These are phyloP conservation scores for Colletotrichum sansevieriae DNA, from an alignment of 2,329 filamentous ascomycete species.

Conservation along the genomic window DNA sequence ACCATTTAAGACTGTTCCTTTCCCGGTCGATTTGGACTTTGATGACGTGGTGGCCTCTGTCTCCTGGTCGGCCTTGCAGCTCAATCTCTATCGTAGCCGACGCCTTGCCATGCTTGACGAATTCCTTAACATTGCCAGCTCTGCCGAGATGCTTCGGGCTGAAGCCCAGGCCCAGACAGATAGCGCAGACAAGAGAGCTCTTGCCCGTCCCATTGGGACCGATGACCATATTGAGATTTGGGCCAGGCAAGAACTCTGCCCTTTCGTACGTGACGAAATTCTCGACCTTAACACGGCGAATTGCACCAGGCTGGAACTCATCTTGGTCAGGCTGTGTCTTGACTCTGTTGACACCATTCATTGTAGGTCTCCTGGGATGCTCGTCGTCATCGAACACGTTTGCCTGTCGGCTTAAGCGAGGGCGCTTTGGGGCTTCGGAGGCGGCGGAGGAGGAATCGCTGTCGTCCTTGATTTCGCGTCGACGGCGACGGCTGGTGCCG, in stretches of 20 bases:
- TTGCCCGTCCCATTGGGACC: conserved; percentile 99
- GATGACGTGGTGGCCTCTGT: conserved; percentile 77
- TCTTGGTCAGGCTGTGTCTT: conserved; percentile 43
- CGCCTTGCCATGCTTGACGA: conserved; percentile 88
- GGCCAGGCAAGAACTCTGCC: conserved; percentile 91
- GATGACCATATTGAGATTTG: conserved; percentile 97
- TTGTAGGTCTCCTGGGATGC: conserved; percentile 22
- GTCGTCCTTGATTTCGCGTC: conserved; percentile 56
- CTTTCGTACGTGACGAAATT: conserved; percentile 97
- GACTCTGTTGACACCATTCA: conserved; percentile 37
- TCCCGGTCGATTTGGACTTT: conserved; percentile 83
- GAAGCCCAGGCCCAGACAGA: conserved; percentile 92
- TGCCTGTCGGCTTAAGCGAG: conserved; percentile 47
- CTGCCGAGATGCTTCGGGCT: conserved; percentile 85
- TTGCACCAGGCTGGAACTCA: conserved; percentile 80
- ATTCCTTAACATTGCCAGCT: conserved; percentile 86
- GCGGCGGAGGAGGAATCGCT: conserved; percentile 50
- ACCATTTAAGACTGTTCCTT: conserved; percentile 85
- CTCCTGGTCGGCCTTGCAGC: conserved; percentile 74
- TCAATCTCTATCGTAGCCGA: conserved; percentile 92
- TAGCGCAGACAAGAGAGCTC: conserved; percentile 96
- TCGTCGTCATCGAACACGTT: conserved; percentile 37
- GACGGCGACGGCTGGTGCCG: conserved; percentile 46
- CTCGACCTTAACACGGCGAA: conserved; percentile 85
- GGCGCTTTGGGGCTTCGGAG: conserved; percentile 53